These are phyloP conservation scores for Ocimum tenuiflorum DNA, from an alignment of 257 asterid species.

Conservation along the genomic window DNA sequence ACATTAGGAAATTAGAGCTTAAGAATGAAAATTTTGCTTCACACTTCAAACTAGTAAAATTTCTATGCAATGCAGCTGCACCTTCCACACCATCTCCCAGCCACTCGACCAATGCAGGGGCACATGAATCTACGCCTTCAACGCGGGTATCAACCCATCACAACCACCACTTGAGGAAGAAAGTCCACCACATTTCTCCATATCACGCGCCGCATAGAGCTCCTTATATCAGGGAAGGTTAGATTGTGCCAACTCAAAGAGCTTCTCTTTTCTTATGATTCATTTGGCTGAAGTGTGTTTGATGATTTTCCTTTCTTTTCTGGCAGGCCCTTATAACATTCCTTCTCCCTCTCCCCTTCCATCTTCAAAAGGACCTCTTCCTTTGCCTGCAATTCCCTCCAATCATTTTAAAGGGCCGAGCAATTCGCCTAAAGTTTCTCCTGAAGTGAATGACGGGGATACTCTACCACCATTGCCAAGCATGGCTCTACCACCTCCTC, in stretches of 20 bases:
- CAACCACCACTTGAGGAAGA: slow-evolving; percentile 32
- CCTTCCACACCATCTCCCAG: slow-evolving; percentile 22
- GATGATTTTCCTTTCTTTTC: background rate
- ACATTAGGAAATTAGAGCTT: background rate
- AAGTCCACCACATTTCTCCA: slow-evolving; percentile 34
- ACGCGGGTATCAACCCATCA: slow-evolving; percentile 25
- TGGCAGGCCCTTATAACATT: slow-evolving; percentile 36
- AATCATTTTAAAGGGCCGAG: slow-evolving; percentile 34
- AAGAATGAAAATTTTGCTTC: background rate
- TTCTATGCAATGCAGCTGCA: slow-evolving; percentile 24
- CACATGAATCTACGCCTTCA: slow-evolving; percentile 25
- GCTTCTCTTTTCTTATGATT: slow-evolving; percentile 1
- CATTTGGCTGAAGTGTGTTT: background rate
- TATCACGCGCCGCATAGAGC: slow-evolving; percentile 24
- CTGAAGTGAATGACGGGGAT: slow-evolving; percentile 22
- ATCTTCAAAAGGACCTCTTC: slow-evolving; percentile 30
- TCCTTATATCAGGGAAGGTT: slow-evolving; percentile 37
- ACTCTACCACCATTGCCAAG: slow-evolving; percentile 47
- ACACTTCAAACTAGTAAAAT: slow-evolving; percentile 15
- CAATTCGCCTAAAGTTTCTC: slow-evolving; percentile 46
- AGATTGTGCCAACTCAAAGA: background rate
- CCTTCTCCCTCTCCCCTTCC: slow-evolving; percentile 39
- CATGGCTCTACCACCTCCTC: slow-evolving; percentile 70
- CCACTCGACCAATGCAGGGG: slow-evolving; percentile 27
- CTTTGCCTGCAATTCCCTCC: slow-evolving; percentile 42